A percentile compares a stretch with the other conserved stretches of the same genome.
Conservation (phyloP, 1,284 basidiomycete genomes). For the Sanghuangporus sanghuang region DNA sequence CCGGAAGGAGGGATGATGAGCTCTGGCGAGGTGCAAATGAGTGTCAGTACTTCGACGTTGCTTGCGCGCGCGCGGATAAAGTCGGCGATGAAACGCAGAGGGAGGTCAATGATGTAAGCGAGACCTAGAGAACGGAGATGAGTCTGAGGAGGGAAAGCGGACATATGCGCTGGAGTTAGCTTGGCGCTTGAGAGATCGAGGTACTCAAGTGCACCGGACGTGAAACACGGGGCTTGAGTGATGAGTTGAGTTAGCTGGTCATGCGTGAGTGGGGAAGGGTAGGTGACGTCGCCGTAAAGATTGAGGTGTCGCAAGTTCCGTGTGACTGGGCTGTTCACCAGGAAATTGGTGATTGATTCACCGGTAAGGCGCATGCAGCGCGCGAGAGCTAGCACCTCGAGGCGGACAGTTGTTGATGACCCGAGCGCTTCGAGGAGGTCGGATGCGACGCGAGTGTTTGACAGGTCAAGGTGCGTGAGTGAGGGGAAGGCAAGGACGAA, state of each 20-base stretch:
- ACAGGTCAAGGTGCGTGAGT: constrained; percentile 88
- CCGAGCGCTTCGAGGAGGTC: constrained; percentile 71
- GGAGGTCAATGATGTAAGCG: constrained; percentile 75
- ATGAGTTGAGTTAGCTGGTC: constrained; percentile 72
- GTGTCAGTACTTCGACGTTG: constrained; percentile 82
- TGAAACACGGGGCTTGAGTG: constrained; percentile 76
- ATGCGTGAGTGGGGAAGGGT: constrained; percentile 70
- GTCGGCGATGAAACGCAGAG: constrained; percentile 60
- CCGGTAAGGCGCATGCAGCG: constrained; percentile 84
- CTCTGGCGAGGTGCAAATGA: constrained; percentile 76
- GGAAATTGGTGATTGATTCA: constrained; percentile 71
- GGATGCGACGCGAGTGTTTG: constrained; percentile 77
- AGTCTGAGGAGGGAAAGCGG: constrained; percentile 61
- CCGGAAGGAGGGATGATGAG: constrained; percentile 50
- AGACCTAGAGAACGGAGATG: constrained; percentile 83
- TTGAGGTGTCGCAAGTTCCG: constrained; percentile 72
- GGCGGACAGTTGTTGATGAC: constrained; percentile 53
- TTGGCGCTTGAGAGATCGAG: constrained; percentile 87
- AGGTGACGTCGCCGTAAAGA: constrained; percentile 86
- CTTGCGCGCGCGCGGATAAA: constrained; percentile 70
- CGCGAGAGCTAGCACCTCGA: constrained; percentile 83
- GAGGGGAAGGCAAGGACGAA: constrained; percentile 84
- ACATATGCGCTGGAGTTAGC: constrained; percentile 55
- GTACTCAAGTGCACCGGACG: constrained; percentile 72
- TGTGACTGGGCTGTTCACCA: constrained; percentile 66